Conservation (phyloP, 306 rosid species). For the Canavalia gladiata region DNA sequence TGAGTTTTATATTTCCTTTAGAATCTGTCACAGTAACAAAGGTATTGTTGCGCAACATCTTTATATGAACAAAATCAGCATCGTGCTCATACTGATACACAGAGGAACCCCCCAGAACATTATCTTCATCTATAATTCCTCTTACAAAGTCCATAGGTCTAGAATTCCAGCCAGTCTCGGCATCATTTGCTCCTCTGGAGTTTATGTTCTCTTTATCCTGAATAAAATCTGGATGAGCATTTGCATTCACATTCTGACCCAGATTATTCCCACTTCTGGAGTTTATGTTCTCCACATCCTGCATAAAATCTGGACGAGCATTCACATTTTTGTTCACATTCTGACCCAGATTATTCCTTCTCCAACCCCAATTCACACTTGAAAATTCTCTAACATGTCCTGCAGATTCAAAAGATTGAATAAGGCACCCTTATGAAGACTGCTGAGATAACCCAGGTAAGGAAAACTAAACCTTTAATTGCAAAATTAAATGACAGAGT, state of each 20-base stretch:
- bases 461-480: not conserved
- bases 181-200: slow-evolving; percentile 48
- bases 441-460: slow-evolving; percentile 12
- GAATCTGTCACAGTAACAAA: slow-evolving; percentile 78
- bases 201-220: slow-evolving; percentile 44
- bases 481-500: slow-evolving; percentile 8
- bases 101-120: slow-evolving; percentile 36
- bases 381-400: slow-evolving; percentile 54
- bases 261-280: slow-evolving; percentile 18
- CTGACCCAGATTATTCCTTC: slow-evolving; percentile 5
- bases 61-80: slow-evolving; percentile 85
- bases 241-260: not conserved
- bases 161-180: slow-evolving; percentile 43
- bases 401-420: slow-evolving; percentile 43
- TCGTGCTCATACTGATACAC: slow-evolving; percentile 54
- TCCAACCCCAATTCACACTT: slow-evolving; percentile 16
- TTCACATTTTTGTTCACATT: slow-evolving; percentile 38
- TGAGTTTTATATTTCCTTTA: slow-evolving; percentile 75
- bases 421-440: slow-evolving; percentile 25
- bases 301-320: slow-evolving; percentile 35
- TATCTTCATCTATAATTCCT: slow-evolving; percentile 61
- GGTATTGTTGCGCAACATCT: slow-evolving; percentile 75
- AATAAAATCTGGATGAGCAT: slow-evolving; percentile 43
- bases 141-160: slow-evolving; percentile 73
- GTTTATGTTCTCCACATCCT: slow-evolving; percentile 34